Base-by-base conservation (phyloP, 2,329 filamentous ascomycete species). In the Beauveria medogensis region DNA sequence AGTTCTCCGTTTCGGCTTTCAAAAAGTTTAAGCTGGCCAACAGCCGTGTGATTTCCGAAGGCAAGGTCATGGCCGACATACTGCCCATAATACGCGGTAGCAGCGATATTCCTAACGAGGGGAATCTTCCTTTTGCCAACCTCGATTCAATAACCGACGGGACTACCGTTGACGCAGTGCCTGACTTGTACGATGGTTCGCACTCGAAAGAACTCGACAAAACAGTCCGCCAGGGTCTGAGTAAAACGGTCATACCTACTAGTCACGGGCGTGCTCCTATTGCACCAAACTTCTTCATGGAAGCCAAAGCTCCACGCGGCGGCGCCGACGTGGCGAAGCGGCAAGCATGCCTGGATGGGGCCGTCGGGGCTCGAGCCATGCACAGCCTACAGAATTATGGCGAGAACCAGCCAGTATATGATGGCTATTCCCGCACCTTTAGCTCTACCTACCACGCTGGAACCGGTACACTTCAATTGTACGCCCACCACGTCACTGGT, bases 261-360 rank as follows among this genome's bases (percentile, higher is more conserved):
- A 47, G 18, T n/a, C 18, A 55, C 18, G n/a, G 1, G 8, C 8
- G 20, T 1, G 58, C 50, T 10, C 73, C 72, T 0, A 61, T 73
- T 5, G 68, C 65, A 30, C 75, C 74, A 4, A 77, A 78, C 65
- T 74, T 78, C 61, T 78, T 78, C 62, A 16, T 78, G 0, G 73
- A 73, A 54, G 71, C 65, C 0, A 78, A 78, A 63, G 72, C 71
- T 1, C 73, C 71, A 9, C 55, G 70, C 60, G 71, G 72, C 2
- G 67, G 62, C 48, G 6, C 55, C 5, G 68, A 60, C 6, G 55
- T 58, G 6, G 72, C 69, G 14, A 65, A 10, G 46, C 68, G 70
- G 30, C 73, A 77, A 62, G 74, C 70, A 55, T 68, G 67, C 51
- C 72, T 75, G 53, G 68, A 77, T 61, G 73, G 75, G 44, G 74